Percentiles rank a stretch among this genome's conserved stretches.
phyloP scores from a whole-genome alignment of 164 flowering plant species.

The Kingdonia uniflora region DNA sequence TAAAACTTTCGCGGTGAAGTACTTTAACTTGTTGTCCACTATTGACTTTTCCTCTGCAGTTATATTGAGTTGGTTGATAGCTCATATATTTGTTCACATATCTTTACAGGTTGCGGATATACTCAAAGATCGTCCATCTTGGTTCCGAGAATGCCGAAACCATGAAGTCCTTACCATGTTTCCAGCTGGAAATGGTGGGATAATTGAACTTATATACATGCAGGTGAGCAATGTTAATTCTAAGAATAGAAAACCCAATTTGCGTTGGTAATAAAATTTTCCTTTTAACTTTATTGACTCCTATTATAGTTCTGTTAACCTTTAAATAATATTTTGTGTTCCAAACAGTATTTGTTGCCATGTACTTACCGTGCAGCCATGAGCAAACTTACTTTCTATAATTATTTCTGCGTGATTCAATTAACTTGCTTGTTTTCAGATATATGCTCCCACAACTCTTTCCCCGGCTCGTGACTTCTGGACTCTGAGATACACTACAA shows the following conservation, averaged over 20 bases:
- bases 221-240: constrained; percentile 32
- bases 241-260: not conserved
- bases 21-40: too few relatives aligned
- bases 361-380: too few relatives aligned
- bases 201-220: constrained; percentile 66
- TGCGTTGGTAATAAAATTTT: not conserved
- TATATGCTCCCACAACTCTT: constrained; percentile 82
- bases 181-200: constrained; percentile 82
- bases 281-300: not conserved
- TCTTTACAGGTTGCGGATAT: constrained; percentile 68
- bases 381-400: not conserved
- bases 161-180: constrained; percentile 66
- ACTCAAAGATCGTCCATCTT: constrained; percentile 85
- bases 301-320: not conserved
- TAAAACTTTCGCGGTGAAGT: too few relatives aligned
- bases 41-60: not conserved
- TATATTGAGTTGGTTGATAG: not conserved
- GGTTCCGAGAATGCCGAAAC: constrained; percentile 89
- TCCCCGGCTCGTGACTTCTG: constrained; percentile 95
- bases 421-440: constrained; percentile 27
- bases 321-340: too few relatives aligned
- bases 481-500: constrained; percentile 82
- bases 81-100: not conserved
- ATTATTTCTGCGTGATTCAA: not conserved
- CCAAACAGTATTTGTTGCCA: too few relatives aligned